These are phyloP conservation scores for Metschnikowia koreensis DNA, from an alignment of 805 yeast species.

Conservation along the genomic window DNA sequence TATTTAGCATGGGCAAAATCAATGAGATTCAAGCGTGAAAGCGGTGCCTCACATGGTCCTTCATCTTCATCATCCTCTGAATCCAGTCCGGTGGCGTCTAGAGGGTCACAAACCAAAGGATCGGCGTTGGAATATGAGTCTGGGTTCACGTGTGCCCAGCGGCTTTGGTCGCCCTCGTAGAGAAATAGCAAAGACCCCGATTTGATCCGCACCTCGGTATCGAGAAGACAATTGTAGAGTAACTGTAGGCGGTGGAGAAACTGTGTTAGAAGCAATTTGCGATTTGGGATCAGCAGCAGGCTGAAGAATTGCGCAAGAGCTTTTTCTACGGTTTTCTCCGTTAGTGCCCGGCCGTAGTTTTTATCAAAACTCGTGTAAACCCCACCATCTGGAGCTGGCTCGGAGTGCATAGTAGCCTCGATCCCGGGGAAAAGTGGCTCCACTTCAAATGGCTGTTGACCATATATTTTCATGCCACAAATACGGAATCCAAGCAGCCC, in stretches of 20 bases:
- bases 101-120: slow-evolving; percentile 23
- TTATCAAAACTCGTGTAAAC: slow-evolving; percentile 59
- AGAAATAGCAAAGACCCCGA: slow-evolving; percentile 74
- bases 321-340: slow-evolving; percentile 37
- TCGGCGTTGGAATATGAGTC: slow-evolving; percentile 21
- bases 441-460: slow-evolving; percentile 4
- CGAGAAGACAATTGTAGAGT: slow-evolving; percentile 61
- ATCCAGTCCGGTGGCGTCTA: slow-evolving; percentile 13
- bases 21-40: slow-evolving; percentile 54
- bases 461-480: slow-evolving; percentile 78
- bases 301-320: slow-evolving; percentile 50
- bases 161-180: slow-evolving; percentile 61
- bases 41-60: slow-evolving; percentile 1
- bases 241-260: slow-evolving; percentile 62
- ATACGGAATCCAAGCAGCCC: slow-evolving; percentile 74
- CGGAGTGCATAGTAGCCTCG: slow-evolving; percentile 18
- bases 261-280: slow-evolving; percentile 32
- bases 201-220: slow-evolving; percentile 60
- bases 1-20: slow-evolving; percentile 88
- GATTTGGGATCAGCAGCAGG: slow-evolving; percentile 28
- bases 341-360: slow-evolving; percentile 64
- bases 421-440: slow-evolving; percentile 17
- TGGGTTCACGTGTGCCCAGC: slow-evolving; percentile 43
- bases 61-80: slow-evolving; percentile 22
- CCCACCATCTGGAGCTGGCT: slow-evolving; percentile 26